These are phyloP conservation scores for Petunia secreta DNA, from an alignment of 257 asterid species.

Conservation along the genomic window DNA sequence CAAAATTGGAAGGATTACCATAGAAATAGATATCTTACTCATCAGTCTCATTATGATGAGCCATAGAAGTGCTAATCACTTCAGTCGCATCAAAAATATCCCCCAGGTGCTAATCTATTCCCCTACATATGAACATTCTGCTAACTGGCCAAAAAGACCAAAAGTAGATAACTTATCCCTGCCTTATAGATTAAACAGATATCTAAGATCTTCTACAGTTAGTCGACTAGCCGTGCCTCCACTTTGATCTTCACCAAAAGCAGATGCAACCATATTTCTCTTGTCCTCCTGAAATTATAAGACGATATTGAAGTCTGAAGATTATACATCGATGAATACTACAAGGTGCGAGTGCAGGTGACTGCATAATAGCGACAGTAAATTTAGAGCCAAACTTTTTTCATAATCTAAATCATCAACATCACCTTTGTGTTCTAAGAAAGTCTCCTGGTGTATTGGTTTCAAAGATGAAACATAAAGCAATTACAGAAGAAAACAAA, in stretches of 20 bases:
- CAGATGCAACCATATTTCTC: slow-evolving; percentile 98
- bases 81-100: slow-evolving; percentile 16
- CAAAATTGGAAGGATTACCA: slow-evolving; percentile 23
- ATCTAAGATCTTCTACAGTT: slow-evolving; percentile 72
- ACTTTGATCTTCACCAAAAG: slow-evolving; percentile 91
- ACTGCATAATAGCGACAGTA: background rate
- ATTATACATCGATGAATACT: background rate
- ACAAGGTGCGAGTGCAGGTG: background rate
- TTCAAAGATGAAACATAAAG: background rate
- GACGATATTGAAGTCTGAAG: background rate
- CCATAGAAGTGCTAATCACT: slow-evolving; percentile 14
- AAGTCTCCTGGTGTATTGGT: background rate
- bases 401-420: background rate
- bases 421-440: background rate
- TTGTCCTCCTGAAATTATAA: slow-evolving; percentile 74
- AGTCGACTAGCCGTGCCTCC: slow-evolving; percentile 71
- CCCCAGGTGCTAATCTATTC: background rate
- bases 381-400: background rate
- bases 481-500: background rate
- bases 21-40: slow-evolving; percentile 12
- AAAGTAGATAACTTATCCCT: background rate
- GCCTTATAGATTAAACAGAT: slow-evolving; percentile 54
- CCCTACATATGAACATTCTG: slow-evolving; percentile 19
- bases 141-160: background rate
- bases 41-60: background rate